Evolutionary conservation across 805 yeast species (phyloP).

Genomic region (Sugiyamaella marilandica): DNA sequence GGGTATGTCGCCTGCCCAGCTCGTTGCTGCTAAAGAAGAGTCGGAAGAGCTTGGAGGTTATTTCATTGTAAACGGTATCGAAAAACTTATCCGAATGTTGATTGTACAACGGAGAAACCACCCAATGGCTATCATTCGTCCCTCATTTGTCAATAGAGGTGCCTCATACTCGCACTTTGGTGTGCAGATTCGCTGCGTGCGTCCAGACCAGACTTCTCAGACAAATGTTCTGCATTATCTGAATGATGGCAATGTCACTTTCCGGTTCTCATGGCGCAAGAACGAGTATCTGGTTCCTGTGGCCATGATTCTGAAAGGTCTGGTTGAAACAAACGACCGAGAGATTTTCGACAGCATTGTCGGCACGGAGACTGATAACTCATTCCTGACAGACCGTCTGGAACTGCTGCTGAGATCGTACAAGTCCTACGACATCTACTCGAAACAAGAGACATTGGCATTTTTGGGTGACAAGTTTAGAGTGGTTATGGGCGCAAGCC

Average conservation of each 20-base stretch:
- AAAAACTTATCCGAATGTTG: conserved; percentile 92
- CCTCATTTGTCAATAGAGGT: conserved; percentile 92
- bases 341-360: conserved; percentile 95
- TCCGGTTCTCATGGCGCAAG: conserved; percentile 95
- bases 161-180: conserved; percentile 83
- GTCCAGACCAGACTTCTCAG: conserved; percentile 97
- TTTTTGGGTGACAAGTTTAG: conserved; percentile 95
- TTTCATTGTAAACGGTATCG: conserved; percentile 94
- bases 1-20: conserved; percentile 72
- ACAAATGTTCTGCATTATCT: conserved; percentile 95
- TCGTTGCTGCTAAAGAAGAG: conserved; percentile 79
- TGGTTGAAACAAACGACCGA: conserved; percentile 85
- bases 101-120: conserved; percentile 97
- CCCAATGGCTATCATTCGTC: conserved; percentile 96
- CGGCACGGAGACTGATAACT: conserved; percentile 79
- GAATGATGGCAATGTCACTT: conserved; percentile 92
- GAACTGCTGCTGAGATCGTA: conserved; percentile 86
- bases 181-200: conserved; percentile 87
- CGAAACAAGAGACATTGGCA: conserved; percentile 85
- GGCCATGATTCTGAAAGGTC: conserved; percentile 84
- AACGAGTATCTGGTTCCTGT: conserved; percentile 94
- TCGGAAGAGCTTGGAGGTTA: conserved; percentile 96
- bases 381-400: conserved; percentile 96
- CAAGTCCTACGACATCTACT: conserved; percentile 71
- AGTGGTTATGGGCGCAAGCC: conserved; percentile 83